Conservation (phyloP, 768 basidiomycete species). For the Phanerodontia chrysosporium region DNA sequence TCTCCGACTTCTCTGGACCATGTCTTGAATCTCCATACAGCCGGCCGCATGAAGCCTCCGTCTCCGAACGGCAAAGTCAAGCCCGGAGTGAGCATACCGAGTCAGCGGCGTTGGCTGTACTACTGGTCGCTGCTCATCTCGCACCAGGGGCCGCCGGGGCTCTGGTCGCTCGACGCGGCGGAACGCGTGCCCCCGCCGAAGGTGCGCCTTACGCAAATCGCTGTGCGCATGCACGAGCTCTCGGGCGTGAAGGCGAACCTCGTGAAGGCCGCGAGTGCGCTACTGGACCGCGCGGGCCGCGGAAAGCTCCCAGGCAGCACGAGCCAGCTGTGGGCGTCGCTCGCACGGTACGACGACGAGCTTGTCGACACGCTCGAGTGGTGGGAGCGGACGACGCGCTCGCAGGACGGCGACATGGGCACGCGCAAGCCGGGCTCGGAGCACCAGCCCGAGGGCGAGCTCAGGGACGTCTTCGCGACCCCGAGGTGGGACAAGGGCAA, state of each 20-base stretch:
- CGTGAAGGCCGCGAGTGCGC: constrained; percentile 51
- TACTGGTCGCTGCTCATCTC: constrained; percentile 73
- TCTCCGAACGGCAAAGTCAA: constrained; percentile 22
- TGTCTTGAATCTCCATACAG: constrained; percentile 66
- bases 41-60: constrained; percentile 59
- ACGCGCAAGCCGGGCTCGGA: constrained; percentile 32
- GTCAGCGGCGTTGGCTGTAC: constrained; percentile 72
- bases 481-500: constrained; percentile 69
- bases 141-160: constrained; percentile 46
- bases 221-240: constrained; percentile 55
- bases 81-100: constrained; percentile 76
- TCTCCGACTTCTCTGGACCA: constrained; percentile 34
- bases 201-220: constrained; percentile 54
- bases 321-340: constrained; percentile 61
- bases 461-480: constrained; percentile 43
- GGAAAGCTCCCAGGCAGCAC: constrained; percentile 31
- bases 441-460: constrained; percentile 30
- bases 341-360: constrained; percentile 77
- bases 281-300: constrained; percentile 44
- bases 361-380: constrained; percentile 59
- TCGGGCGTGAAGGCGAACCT: constrained; percentile 47
- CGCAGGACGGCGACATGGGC: constrained; percentile 33
- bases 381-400: constrained; percentile 56
- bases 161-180: constrained; percentile 34
- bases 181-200: constrained; percentile 29